A percentile compares a stretch with the other conserved stretches of the same genome.
Conservation (phyloP, 2,329 filamentous ascomycete species). For the Diaporthe sp. region DNA sequence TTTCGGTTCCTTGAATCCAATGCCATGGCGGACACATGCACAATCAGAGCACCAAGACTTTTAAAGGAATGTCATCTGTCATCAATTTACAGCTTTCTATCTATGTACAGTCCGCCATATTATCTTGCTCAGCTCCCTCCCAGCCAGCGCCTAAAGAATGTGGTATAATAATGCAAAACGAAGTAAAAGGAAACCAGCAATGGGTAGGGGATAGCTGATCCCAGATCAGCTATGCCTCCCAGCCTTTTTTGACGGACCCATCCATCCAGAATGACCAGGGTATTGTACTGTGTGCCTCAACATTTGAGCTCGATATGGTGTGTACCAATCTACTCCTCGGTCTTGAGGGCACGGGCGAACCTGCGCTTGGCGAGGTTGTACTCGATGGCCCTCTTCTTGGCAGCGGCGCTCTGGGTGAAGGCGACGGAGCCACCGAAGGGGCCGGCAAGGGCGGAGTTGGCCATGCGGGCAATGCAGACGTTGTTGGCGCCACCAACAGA, state of each 20-base stretch:
- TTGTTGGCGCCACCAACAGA: constrained; percentile 69
- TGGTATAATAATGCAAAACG: constrained; percentile 35
- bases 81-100: constrained; percentile 32
- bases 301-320: neutral
- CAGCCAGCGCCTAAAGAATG: constrained; percentile 32
- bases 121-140: neutral
- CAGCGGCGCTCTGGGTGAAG: constrained; percentile 71
- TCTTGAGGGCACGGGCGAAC: constrained; percentile 40
- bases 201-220: constrained; percentile 13
- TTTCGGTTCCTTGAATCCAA: neutral
- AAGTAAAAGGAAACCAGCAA: constrained; percentile 1
- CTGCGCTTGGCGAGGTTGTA: constrained; percentile 59
- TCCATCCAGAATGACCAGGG: constrained; percentile 26
- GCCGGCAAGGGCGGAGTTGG: constrained; percentile 72
- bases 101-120: constrained; percentile 26
- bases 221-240: constrained; percentile 27
- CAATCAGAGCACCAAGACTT: neutral
- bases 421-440: constrained; percentile 77
- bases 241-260: neutral
- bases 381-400: constrained; percentile 73
- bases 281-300: neutral
- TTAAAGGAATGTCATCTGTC: constrained; percentile 9
- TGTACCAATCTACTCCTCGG: constrained; percentile 17
- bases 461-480: constrained; percentile 75
- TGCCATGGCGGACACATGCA: neutral